Evolutionary conservation across 495 filamentous ascomycete genomes (phyloP).

Genomic region (Hypoxylon cercidicola): DNA sequence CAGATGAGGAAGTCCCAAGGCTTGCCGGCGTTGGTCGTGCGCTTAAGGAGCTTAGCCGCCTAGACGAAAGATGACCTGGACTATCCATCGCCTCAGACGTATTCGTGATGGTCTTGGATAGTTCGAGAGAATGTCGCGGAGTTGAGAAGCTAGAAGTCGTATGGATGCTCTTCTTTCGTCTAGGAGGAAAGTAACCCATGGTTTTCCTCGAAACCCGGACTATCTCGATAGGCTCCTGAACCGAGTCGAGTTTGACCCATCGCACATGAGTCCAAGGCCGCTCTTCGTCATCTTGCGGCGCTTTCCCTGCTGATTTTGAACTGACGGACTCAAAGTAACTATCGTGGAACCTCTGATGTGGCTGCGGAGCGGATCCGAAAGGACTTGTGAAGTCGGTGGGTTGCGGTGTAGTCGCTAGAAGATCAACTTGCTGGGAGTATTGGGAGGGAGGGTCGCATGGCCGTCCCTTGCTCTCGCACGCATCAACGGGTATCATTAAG

Average conservation of each 20-base stretch:
- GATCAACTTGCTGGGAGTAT: constrained; percentile 52
- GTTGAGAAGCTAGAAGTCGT: constrained; percentile 67
- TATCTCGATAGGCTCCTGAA: constrained; percentile 78
- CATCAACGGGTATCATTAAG: constrained; percentile 88
- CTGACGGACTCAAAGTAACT: constrained; percentile 52
- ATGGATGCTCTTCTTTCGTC: constrained; percentile 78
- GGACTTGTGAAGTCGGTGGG: constrained; percentile 25
- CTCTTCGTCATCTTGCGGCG: constrained; percentile 49
- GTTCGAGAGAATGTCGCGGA: constrained; percentile 70
- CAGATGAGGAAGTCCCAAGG: constrained; percentile 37
- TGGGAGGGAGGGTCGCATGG: constrained; percentile 57
- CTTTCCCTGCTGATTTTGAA: constrained; percentile 41
- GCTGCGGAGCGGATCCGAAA: constrained; percentile 16
- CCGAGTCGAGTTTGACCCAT: constrained; percentile 82
- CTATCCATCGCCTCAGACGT: constrained; percentile 48
- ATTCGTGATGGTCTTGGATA: constrained; percentile 56
- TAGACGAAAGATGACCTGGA: constrained; percentile 52
- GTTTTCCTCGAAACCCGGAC: constrained; percentile 82
- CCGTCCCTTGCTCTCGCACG: constrained; percentile 84
- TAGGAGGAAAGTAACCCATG: constrained; percentile 90
- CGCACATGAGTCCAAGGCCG: constrained; percentile 83
- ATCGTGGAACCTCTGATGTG: constrained; percentile 37
- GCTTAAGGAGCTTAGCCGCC: constrained; percentile 52
- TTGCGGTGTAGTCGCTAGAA: constrained; percentile 58
- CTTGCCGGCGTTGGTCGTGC: constrained; percentile 40